Base-by-base conservation (phyloP, 345 rosid species). In the Reutealis trisperma region DNA sequence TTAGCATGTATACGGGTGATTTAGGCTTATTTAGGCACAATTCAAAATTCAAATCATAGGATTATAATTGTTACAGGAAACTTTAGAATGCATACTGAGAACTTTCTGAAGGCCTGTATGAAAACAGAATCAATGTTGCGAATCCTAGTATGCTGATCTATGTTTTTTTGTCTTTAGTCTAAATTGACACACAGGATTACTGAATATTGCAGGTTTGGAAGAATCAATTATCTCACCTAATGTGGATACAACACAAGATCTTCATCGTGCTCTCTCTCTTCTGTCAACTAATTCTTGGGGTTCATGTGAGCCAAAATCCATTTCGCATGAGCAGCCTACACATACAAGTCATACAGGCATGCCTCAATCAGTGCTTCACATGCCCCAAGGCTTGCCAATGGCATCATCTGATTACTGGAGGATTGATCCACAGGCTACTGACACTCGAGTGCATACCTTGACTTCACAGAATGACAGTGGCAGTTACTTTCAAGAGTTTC, bases 231-330 rank as follows among this genome's bases (percentile, higher is more conserved):
- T 89, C 77, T 85, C 97, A 47, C 76, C 87, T 72, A 85, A 82
- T 64, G 82, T 81, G 87, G 92, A 85, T 77, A 78, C 82, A 25
- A 70, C 93, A 37, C 94, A 85, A 81, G 92, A 90, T 73, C 72
- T 87, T 84, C 94, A 90, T 67, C 88, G 94, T 93, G 99, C 98
- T 95, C 99, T 93, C 99, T 95, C 98, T 95, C 98, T 95, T 95
- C 97, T 95, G 99, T 95, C 99, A 95, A 89, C 88, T 65, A 89
- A 85, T 73, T 76, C 95, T 54, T 84, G 88, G 86, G 87, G 82
- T 67, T 79, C 88, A 15, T 75, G 83, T 67, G 88, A 85, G 77
- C 90, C 90, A 44, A 89, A 83, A 82, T 78, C 85, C 34, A 83
- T 79, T 71, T 77, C 90, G 25, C 83, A 80, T 66, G 82, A 82